A percentile compares a stretch with the other conserved stretches of the same genome.
These are phyloP conservation scores for Populus hybrid DNA, from an alignment of 441 rosid species.

Conservation along the genomic window DNA sequence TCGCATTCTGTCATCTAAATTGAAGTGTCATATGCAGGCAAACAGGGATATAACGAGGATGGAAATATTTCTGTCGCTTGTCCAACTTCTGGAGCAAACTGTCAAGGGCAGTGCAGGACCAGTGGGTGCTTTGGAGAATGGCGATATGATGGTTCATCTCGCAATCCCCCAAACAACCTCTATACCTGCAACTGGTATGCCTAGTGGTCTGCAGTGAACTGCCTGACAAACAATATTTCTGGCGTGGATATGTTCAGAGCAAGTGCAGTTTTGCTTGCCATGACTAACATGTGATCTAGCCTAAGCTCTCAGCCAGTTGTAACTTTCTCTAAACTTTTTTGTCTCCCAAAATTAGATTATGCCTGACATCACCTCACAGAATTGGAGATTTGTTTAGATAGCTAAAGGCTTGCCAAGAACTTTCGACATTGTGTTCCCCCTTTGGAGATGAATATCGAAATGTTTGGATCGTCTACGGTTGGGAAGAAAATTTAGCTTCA, in stretches of 20 bases:
- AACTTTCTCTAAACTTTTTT: conserved; percentile 23
- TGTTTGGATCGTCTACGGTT: neutral
- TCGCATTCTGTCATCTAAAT: neutral
- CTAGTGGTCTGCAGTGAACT: conserved; percentile 40
- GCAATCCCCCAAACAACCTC: conserved; percentile 40
- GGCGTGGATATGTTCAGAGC: conserved; percentile 55
- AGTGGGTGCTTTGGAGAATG: conserved; percentile 44
- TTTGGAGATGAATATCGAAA: neutral
- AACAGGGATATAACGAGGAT: conserved; percentile 82
- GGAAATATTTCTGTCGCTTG: conserved; percentile 87
- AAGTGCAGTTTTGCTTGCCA: conserved; percentile 37
- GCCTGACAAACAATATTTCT: conserved; percentile 11
- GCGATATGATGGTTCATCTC: conserved; percentile 44
- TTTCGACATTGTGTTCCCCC: neutral
- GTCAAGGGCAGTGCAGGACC: conserved; percentile 40
- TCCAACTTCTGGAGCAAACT: conserved; percentile 76
- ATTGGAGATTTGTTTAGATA: conserved; percentile 20
- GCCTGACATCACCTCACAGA: conserved; percentile 4
- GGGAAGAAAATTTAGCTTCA: neutral
- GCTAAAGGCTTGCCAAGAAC: conserved; percentile 10
- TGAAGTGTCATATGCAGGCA: conserved; percentile 47
- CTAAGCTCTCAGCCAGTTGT: conserved; percentile 23
- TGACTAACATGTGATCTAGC: conserved; percentile 54
- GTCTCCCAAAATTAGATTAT: conserved; percentile 22
- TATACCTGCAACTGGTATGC: conserved; percentile 58